Base-by-base conservation (phyloP, 73 alveolate genomes). In the Breviolum minutum region DNA sequence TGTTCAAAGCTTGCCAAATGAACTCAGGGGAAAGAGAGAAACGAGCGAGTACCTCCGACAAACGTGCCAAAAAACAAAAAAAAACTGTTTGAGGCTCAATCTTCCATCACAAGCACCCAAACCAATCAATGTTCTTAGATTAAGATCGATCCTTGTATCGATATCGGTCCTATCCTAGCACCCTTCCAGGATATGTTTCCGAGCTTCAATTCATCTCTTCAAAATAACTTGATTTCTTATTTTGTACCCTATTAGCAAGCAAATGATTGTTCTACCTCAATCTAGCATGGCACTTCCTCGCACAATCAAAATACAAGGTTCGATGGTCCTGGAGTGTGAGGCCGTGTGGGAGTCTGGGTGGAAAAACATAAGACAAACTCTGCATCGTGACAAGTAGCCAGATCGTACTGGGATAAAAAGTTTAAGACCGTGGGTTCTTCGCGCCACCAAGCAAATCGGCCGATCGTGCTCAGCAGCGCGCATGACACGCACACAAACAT, bases 371-470 rank as follows among this genome's bases (percentile, higher is more conserved):
- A 76, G 12, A 9, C 63, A n/a, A 30, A 14, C 22, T n/a, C 81
- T 71, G 40, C n/a, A 22, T 22, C 26, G 5, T n/a, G 85, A 54
- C 12, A 63, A 76, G 85, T 76, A 27, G 85, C 87, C 87, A 9
- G 40, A 20, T 79, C 66, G 19, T 32, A 29, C 19, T 79, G 63
- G 30, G 87, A 79, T 32, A 79, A 29, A 40, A 20, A 61, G 20
- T 29, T 48, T 63, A 90, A 62, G 87, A 90, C 24, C 29, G 32
- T 63, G 16, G 74, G 60, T 48, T 24, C 22, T 30, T 29, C 68
- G 8, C 80, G 87, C 96, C 96, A 71, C 96, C 96, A 90, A 10
- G 68, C 74, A 17, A 10, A 63, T 16, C 87, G 96, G 60, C 96
- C 96, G 24, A 90, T 62, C 27, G 96, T 90, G 63, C 74, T 61